Conservation (phyloP, 257 asterid species). For the Primulina huaijiensis region DNA sequence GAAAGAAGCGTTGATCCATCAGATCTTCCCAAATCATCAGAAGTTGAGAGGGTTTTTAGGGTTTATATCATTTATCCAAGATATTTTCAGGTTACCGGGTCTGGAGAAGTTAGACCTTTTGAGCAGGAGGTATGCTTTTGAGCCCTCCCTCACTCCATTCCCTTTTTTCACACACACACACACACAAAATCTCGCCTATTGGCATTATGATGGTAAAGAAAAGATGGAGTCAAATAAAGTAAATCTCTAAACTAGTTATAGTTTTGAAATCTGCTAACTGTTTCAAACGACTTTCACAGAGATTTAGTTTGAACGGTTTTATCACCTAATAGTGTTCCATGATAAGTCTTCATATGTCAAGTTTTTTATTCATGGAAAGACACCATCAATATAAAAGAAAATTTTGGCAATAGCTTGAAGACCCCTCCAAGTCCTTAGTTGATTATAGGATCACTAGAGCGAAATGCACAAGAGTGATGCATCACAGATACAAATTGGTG, state of each 20-base stretch:
- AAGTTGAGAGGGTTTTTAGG: constrained; percentile 73
- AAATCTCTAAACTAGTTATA: not conserved
- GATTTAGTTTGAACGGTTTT: not conserved
- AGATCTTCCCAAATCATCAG: constrained; percentile 67
- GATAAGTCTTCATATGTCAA: not conserved
- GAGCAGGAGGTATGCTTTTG: constrained; percentile 68
- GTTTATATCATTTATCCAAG: constrained; percentile 68
- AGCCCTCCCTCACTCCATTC: constrained; percentile 4
- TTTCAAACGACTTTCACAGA: not conserved
- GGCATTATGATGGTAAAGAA: not conserved
- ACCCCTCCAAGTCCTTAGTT: not conserved
- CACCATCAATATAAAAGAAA: not conserved
- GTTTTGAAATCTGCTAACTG: not conserved
- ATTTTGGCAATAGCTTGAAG: not conserved
- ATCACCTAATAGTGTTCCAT: not conserved
- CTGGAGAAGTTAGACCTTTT: constrained; percentile 85
- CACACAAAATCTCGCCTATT: not conserved
- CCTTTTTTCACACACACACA: not conserved
- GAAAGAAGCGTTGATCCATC: constrained; percentile 57
- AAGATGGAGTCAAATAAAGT: no score
- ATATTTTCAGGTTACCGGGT: constrained; percentile 88
- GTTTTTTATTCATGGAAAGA: not conserved
- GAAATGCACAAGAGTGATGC: not conserved
- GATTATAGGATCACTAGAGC: not conserved
- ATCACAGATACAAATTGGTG: not conserved